Conservation (phyloP, 352 stramenopile species). For the Halophytophthora polymorphica region DNA sequence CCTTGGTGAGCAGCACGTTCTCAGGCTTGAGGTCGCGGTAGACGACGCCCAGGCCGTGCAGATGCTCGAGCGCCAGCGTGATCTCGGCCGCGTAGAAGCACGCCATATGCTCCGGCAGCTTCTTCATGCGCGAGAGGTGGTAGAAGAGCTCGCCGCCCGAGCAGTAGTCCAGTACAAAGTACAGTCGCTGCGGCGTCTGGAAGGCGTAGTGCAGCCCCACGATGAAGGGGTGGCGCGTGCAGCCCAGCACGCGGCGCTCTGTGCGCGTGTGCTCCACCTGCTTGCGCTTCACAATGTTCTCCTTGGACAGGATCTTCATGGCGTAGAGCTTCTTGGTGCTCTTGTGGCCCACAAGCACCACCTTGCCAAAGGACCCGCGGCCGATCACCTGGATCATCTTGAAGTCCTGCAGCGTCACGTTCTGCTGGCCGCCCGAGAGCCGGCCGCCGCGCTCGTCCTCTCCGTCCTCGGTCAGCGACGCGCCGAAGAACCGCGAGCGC, state of each 20-base stretch:
- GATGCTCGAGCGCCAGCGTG: slow-evolving; percentile 80
- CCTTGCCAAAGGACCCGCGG: slow-evolving; percentile 92
- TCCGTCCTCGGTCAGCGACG: slow-evolving; percentile 52
- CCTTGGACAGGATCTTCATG: slow-evolving; percentile 90
- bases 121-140: slow-evolving; percentile 87
- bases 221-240: slow-evolving; percentile 91
- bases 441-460: slow-evolving; percentile 33
- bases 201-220: slow-evolving; percentile 90
- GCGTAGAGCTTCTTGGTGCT: slow-evolving; percentile 69
- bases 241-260: slow-evolving; percentile 79
- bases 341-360: slow-evolving; percentile 87
- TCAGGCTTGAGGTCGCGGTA: slow-evolving; percentile 88
- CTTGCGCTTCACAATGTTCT: slow-evolving; percentile 83
- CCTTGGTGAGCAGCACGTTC: slow-evolving; percentile 82
- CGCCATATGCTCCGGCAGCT: slow-evolving; percentile 83
- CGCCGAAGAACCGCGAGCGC: slow-evolving; percentile 66
- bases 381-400: slow-evolving; percentile 91
- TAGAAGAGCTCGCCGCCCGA: slow-evolving; percentile 90
- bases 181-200: slow-evolving; percentile 89
- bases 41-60: slow-evolving; percentile 87
- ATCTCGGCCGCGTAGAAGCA: slow-evolving; percentile 92
- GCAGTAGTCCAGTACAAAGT: slow-evolving; percentile 92
- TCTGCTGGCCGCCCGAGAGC: slow-evolving; percentile 29
- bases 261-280: slow-evolving; percentile 85
- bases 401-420: slow-evolving; percentile 87